phyloP scores from a whole-genome alignment of 2,329 filamentous ascomycete species.

The Neopestalotiopsis sp. region DNA sequence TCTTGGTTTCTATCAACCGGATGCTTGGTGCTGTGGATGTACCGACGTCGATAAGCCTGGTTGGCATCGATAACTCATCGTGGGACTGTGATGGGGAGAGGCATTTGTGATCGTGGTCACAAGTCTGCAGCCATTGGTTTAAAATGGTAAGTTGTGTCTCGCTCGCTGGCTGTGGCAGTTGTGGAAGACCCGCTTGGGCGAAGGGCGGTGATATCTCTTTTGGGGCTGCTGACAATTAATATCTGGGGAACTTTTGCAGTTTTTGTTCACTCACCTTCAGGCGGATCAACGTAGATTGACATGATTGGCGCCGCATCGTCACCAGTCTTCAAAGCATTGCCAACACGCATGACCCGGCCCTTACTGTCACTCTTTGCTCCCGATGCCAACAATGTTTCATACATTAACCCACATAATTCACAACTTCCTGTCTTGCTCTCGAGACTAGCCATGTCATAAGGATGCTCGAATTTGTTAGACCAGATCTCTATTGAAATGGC shows the following conservation, averaged over 20 bases:
- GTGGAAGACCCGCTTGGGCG: slow-evolving; percentile 19
- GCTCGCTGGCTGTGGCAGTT: slow-evolving; percentile 17
- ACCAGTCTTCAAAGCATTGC: background rate
- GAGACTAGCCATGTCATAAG: background rate
- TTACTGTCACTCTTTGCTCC: background rate
- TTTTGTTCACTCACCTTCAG: background rate
- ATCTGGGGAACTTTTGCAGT: too few species aligned
- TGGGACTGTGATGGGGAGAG: background rate
- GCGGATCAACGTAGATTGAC: slow-evolving; percentile 19
- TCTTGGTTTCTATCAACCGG: slow-evolving; percentile 5
- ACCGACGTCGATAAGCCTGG: slow-evolving; percentile 21
- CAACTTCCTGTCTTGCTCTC: background rate
- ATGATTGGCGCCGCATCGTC: slow-evolving; percentile 9
- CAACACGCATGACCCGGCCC: background rate
- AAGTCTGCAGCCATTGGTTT: slow-evolving; percentile 19
- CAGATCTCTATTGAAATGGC: background rate
- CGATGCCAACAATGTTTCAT: background rate
- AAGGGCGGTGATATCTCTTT: background rate
- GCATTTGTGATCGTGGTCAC: slow-evolving; percentile 17
- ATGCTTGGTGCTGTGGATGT: background rate
- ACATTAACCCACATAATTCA: background rate
- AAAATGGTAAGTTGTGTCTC: slow-evolving; percentile 17
- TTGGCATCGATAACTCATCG: slow-evolving; percentile 19
- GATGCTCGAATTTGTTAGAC: background rate
- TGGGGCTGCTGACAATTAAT: background rate